A percentile compares a stretch with the other conserved stretches of the same genome.
Evolutionary conservation across 2,329 filamentous ascomycete genomes (phyloP).

Genomic region (Lasiodiplodia sp.): DNA sequence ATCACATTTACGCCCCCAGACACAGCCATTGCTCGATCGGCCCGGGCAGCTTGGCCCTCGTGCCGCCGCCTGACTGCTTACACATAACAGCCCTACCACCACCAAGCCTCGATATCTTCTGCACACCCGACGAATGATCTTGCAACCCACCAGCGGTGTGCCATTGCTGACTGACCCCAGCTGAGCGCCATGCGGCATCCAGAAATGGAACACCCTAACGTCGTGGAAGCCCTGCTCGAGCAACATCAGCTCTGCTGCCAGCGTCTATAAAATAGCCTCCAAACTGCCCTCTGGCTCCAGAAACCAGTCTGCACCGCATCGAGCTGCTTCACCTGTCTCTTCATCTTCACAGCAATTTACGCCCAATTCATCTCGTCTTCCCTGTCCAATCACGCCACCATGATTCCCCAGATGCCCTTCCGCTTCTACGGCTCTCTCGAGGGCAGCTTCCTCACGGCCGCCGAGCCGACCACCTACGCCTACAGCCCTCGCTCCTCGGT

Average conservation of each 20-base stretch:
- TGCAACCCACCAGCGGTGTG: slow-evolving; percentile 9
- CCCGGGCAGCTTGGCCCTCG: not conserved
- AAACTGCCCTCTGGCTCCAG: not conserved
- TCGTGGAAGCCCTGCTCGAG: not conserved
- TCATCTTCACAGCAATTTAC: not conserved
- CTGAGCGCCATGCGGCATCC: slow-evolving; percentile 9
- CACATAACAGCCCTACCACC: slow-evolving; percentile 8
- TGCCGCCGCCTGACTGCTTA: not conserved
- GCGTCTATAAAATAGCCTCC: not conserved
- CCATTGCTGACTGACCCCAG: slow-evolving; percentile 26
- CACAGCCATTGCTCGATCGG: slow-evolving; percentile 3
- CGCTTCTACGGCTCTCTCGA: slow-evolving; percentile 19
- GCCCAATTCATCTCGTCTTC: not conserved
- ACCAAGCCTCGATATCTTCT: not conserved
- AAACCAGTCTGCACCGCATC: not conserved
- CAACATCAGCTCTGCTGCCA: not conserved
- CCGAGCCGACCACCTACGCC: slow-evolving; percentile 15
- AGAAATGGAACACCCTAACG: slow-evolving; percentile 13
- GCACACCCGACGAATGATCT: not conserved
- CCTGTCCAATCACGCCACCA: not conserved
- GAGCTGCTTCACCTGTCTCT: not conserved
- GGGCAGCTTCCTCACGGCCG: slow-evolving; percentile 22
- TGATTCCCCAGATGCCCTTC: slow-evolving; percentile 22
- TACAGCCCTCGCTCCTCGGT: slow-evolving; percentile 19
- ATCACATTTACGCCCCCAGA: not conserved